phyloP scores from a whole-genome alignment of 169 alveolate genomes.

The Cryptosporidium andersoni region DNA sequence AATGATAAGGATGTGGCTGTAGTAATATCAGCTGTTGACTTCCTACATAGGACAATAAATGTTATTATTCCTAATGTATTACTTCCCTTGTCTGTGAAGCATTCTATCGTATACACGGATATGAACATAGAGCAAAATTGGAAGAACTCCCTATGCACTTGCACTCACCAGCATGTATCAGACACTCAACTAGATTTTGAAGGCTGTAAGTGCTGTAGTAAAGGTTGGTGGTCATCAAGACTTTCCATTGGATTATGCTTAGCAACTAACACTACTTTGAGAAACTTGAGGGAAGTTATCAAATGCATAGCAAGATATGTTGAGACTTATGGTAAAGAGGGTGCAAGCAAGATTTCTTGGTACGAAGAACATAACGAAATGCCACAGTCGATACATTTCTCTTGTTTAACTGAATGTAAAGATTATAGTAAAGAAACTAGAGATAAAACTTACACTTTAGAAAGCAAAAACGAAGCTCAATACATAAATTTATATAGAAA shows the following conservation, averaged over 20 bases:
- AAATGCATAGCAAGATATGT: slow-evolving; percentile 12
- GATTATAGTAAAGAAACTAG: neutral
- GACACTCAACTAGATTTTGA: neutral
- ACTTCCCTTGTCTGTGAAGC: slow-evolving; percentile 41
- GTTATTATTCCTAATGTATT: slow-evolving; percentile 33
- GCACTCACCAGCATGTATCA: neutral
- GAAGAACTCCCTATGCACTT: neutral
- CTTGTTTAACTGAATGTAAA: neutral
- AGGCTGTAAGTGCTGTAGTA: neutral
- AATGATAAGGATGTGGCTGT: slow-evolving; percentile 37
- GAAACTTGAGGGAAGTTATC: slow-evolving; percentile 7
- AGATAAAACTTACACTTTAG: neutral
- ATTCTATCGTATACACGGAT: slow-evolving; percentile 21
- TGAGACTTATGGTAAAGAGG: slow-evolving; percentile 65
- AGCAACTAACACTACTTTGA: slow-evolving; percentile 13
- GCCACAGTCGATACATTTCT: neutral
- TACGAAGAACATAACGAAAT: neutral
- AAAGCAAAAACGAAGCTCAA: slow-evolving; percentile 18
- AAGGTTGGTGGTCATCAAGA: slow-evolving; percentile 62
- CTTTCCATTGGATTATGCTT: slow-evolving; percentile 9
- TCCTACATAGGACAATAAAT: slow-evolving; percentile 31
- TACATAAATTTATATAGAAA: slow-evolving; percentile 8
- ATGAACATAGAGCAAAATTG: neutral
- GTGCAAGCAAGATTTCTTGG: neutral
- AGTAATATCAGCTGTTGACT: slow-evolving; percentile 27